Evolutionary conservation across 768 basidiomycete genomes (phyloP).

Genomic region (Neoboletus subvelutipes): DNA sequence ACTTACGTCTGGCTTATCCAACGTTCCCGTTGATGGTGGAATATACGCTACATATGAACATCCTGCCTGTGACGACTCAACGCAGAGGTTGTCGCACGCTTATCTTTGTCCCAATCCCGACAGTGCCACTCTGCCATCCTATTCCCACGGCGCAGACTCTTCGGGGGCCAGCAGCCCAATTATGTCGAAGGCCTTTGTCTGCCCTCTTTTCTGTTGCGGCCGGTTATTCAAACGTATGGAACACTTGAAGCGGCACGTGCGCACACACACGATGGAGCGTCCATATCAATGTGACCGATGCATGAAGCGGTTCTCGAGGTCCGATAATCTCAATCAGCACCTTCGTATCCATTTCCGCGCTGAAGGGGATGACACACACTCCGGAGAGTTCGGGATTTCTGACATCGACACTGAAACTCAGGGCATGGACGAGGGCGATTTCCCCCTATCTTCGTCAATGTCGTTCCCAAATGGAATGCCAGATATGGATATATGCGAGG

Average conservation of each 20-base stretch:
- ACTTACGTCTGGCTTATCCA: conserved; percentile 22
- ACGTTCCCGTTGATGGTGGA: conserved; percentile 23
- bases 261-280: conserved; percentile 87
- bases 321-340: conserved; percentile 89
- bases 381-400: conserved; percentile 28
- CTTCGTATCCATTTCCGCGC: conserved; percentile 64
- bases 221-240: conserved; percentile 90
- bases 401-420: conserved; percentile 36
- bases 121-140: conserved; percentile 16
- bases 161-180: conserved; percentile 27
- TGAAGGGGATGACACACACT: conserved; percentile 29
- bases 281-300: conserved; percentile 78
- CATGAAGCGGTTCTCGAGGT: conserved; percentile 80
- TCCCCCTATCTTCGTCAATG: conserved; percentile 24
- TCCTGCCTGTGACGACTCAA: conserved; percentile 16
- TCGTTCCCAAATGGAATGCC: conserved; percentile 34
- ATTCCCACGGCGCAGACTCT: conserved; percentile 20
- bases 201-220: conserved; percentile 82
- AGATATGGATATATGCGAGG: conserved; percentile 56
- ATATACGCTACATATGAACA: conserved; percentile 19
- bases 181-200: conserved; percentile 69
- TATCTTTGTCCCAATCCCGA: conserved; percentile 19
- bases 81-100: conserved; percentile 16
- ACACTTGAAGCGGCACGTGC: conserved; percentile 82
- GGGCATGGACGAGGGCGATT: conserved; percentile 34